Evolutionary conservation across 2,329 filamentous ascomycete species (phyloP).

Genomic region (Dendryphion nanum): DNA sequence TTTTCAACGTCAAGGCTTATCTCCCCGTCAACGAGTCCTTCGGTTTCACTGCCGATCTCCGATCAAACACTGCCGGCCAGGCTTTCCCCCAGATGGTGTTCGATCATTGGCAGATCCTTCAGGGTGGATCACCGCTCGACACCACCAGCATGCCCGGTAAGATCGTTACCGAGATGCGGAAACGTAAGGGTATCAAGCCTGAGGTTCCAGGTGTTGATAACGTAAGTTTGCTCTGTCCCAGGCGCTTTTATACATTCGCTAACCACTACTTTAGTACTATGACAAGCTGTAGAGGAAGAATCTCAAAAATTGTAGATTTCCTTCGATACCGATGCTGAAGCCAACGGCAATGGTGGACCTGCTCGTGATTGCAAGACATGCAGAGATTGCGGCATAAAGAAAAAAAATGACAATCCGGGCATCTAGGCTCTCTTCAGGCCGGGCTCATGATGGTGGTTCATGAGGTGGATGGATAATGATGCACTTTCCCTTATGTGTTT

Average conservation of each 20-base stretch:
- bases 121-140: constrained; percentile 91
- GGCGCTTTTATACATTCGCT: constrained; percentile 38
- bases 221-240: constrained; percentile 61
- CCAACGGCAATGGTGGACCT: constrained; percentile 34
- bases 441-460: constrained; percentile 25
- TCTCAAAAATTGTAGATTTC: constrained; percentile 46
- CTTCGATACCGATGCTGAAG: constrained; percentile 34
- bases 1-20: constrained; percentile 99
- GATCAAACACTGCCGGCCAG: constrained; percentile 89
- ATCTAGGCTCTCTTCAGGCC: constrained; percentile 25
- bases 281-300: constrained; percentile 84
- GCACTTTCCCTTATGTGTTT: neutral
- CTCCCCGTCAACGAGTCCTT: constrained; percentile 96
- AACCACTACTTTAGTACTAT: constrained; percentile 70
- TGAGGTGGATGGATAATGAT: constrained; percentile 12
- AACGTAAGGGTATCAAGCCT: constrained; percentile 99
- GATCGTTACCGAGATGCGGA: constrained; percentile 86
- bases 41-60: constrained; percentile 98
- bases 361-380: constrained; percentile 33
- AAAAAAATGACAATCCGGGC: constrained; percentile 40
- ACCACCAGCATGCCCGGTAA: constrained; percentile 74
- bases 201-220: constrained; percentile 91
- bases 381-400: constrained; percentile 29
- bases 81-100: constrained; percentile 99
- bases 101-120: constrained; percentile 96